These are phyloP conservation scores for Trametes meyenii DNA, from an alignment of 768 basidiomycete species.

Conservation along the genomic window DNA sequence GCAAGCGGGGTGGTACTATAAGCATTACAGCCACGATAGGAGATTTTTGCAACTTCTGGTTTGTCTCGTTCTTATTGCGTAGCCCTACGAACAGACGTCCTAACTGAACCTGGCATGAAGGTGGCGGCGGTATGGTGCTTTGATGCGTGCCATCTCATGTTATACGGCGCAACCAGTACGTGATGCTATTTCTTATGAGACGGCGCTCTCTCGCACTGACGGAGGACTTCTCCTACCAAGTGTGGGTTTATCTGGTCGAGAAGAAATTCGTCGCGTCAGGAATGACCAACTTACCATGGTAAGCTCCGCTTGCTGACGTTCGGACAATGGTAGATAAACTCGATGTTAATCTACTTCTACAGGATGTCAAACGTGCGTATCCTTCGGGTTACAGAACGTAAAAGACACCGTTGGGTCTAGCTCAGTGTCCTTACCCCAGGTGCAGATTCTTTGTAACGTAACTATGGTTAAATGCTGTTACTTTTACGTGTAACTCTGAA, in stretches of 20 bases:
- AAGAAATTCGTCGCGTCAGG: not conserved
- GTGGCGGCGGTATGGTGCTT: not conserved
- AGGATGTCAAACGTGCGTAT: not conserved
- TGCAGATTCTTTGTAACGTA: slow-evolving; percentile 8
- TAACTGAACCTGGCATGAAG: not conserved
- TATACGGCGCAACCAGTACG: slow-evolving; percentile 10
- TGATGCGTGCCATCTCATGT: not conserved
- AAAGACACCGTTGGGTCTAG: no score
- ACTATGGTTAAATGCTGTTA: not conserved
- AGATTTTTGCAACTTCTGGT: not conserved
- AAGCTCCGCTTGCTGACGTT: not conserved
- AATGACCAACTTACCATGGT: slow-evolving; percentile 2
- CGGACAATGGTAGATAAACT: no score
- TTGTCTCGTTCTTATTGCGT: not conserved
- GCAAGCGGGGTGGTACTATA: slow-evolving; percentile 8
- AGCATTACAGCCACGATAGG: slow-evolving; percentile 9
- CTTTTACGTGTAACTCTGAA: not conserved
- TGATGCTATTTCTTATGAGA: not conserved
- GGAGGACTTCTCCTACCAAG: not conserved
- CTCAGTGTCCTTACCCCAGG: not conserved
- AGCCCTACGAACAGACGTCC: not conserved
- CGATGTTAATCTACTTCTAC: not conserved
- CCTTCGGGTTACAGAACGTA: no score
- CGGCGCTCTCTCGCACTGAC: no score
- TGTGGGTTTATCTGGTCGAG: slow-evolving; percentile 2